Base-by-base conservation (phyloP, 116 monocot genomes). In the Dioscorea cayenensis region DNA sequence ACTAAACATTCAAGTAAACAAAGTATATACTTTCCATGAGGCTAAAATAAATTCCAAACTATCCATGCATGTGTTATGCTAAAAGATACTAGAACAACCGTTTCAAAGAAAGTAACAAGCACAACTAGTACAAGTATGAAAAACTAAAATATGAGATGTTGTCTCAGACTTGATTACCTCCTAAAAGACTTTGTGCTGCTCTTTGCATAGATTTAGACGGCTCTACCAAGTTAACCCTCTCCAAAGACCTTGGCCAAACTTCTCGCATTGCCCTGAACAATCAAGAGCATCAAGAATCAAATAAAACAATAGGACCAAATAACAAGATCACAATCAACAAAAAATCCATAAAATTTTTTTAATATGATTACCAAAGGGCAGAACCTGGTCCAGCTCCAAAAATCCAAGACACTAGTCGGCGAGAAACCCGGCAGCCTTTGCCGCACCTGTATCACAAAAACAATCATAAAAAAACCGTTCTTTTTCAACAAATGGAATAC, bases 151-250 rank as follows among this genome's bases (percentile, higher is more conserved):
- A 18, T 55, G 12, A 5, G 14, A 55, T 16, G 16, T 55, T 16
- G 3, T 55, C 10, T 18, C 55, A 1, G 2, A 55, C 17, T 55
- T 19, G 3, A 16, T 9, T 8, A 95, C 95, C 89, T 68, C 83
- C 75, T 49, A 92, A 75, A 76, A 96, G 96, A 37, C 72, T 83
- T 66, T 90, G 86, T 28, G 84, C 83, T 67, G 90, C 83, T 70
- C 93, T 88, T 66, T 97, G 90, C 93, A 97, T 97, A 17, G 82
- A 84, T 71, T 96, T 92, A 2, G 96, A 96, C 22, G 92, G 92
- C 79, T 97, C 97, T 13, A 97, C 81, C 66, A 93, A 74, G 83
- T 97, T 90, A 68, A 89, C 81, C 27, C 74, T 86, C 73, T 97
- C 77, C 74, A 87, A 65, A 29, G 93, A 86, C 25, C 28, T 78